These are phyloP conservation scores for Nitzschia sp. DNA, from an alignment of 108 stramenopile genomes.

Conservation along the genomic window DNA sequence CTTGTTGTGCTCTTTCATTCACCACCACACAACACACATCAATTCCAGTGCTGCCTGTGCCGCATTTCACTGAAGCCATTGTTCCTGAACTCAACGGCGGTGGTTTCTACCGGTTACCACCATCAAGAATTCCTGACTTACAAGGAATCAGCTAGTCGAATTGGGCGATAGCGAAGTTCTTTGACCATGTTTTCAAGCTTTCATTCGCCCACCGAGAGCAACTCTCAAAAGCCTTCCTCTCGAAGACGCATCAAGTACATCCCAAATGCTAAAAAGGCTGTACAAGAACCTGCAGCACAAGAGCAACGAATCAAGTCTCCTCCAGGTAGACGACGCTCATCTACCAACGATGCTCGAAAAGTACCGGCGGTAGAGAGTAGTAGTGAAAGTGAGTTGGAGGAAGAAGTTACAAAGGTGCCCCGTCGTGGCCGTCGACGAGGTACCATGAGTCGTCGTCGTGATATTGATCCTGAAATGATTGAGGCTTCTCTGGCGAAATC, in stretches of 20 bases:
- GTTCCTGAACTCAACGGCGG: too few species aligned
- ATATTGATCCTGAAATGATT: constrained; percentile 1
- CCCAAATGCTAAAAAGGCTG: not conserved
- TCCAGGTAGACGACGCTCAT: not conserved
- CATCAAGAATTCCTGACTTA: too few species aligned
- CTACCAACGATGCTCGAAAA: not conserved
- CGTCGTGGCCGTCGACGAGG: not conserved
- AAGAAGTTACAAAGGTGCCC: not conserved
- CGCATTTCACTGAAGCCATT: too few species aligned
- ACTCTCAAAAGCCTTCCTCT: too few species aligned
- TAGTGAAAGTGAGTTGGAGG: not conserved
- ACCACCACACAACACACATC: too few species aligned
- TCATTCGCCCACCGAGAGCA: too few species aligned
- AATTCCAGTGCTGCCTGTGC: too few species aligned
- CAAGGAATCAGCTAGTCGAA: too few species aligned
- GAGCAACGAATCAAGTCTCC: not conserved
- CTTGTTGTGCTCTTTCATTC: too few species aligned
- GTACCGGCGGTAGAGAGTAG: not conserved
- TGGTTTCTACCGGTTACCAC: too few species aligned
- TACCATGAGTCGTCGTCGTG: constrained; percentile 1
- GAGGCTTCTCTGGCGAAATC: not conserved
- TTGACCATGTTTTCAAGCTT: too few species aligned
- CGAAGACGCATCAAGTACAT: not conserved
- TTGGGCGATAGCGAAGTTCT: too few species aligned
- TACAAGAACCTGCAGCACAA: not conserved